phyloP scores from a whole-genome alignment of 495 filamentous ascomycete genomes.

The Talaromyces adpressus region DNA sequence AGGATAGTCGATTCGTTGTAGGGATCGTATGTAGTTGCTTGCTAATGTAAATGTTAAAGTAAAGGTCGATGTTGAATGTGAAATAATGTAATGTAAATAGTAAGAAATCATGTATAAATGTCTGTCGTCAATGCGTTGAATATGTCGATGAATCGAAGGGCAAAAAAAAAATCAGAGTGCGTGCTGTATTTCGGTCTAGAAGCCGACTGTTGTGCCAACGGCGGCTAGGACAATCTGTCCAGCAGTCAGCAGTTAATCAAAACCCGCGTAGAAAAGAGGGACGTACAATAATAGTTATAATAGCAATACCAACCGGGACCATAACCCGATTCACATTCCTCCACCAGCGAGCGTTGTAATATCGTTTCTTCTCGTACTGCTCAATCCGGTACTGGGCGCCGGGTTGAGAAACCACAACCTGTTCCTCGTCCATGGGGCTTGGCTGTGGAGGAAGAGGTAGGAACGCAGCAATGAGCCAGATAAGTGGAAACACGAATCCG shows the following conservation, averaged over 20 bases:
- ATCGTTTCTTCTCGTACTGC: constrained; percentile 52
- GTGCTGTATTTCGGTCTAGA: constrained; percentile 17
- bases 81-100: background rate
- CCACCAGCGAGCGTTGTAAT: constrained; percentile 89
- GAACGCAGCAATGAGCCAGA: constrained; percentile 82
- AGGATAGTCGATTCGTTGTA: background rate
- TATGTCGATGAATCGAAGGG: background rate
- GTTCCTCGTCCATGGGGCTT: constrained; percentile 26
- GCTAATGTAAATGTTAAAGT: background rate
- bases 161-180: background rate
- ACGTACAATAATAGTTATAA: constrained; percentile 70
- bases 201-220: constrained; percentile 43
- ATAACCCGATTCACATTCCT: constrained; percentile 83
- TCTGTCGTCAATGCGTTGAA: constrained; percentile 5
- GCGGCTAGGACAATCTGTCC: constrained; percentile 50
- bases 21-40: background rate
- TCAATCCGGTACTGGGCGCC: constrained; percentile 35
- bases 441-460: constrained; percentile 64
- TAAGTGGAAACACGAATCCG: constrained; percentile 81
- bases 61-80: background rate
- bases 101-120: background rate
- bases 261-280: background rate
- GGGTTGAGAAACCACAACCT: constrained; percentile 13
- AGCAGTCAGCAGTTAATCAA: constrained; percentile 3
- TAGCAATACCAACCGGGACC: constrained; percentile 67